A percentile compares a stretch with the other conserved stretches of the same genome.
These are phyloP conservation scores for Tephrocybe sp. DNA, from an alignment of 768 basidiomycete genomes.

Conservation along the genomic window DNA sequence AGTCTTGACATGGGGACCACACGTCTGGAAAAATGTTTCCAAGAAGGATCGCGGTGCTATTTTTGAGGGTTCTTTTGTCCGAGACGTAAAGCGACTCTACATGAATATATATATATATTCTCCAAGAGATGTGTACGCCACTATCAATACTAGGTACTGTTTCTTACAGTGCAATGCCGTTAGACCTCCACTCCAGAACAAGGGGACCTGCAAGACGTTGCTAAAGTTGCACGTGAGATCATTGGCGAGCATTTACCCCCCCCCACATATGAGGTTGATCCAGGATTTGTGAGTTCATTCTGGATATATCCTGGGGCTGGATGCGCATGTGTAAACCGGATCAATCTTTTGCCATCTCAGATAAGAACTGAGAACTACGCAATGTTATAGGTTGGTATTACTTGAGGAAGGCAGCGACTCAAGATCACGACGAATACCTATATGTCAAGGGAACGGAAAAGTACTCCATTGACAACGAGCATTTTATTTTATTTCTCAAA, in stretches of 20 bases:
- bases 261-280: slow-evolving; percentile 14
- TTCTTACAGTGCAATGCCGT: background rate
- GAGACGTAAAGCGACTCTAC: slow-evolving; percentile 35
- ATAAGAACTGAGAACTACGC: background rate
- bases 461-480: slow-evolving; percentile 38
- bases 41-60: slow-evolving; percentile 36
- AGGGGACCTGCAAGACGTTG: slow-evolving; percentile 27
- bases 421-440: slow-evolving; percentile 6
- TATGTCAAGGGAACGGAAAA: slow-evolving; percentile 29
- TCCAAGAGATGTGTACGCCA: slow-evolving; percentile 24
- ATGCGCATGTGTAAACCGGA: slow-evolving; percentile 32
- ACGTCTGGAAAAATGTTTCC: slow-evolving; percentile 36
- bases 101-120: slow-evolving; percentile 31
- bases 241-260: slow-evolving; percentile 26
- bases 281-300: slow-evolving; percentile 33
- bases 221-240: slow-evolving; percentile 27
- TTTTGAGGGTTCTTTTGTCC: slow-evolving; percentile 39
- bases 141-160: background rate
- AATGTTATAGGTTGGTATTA: slow-evolving; percentile 30
- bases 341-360: background rate
- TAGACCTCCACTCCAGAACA: slow-evolving; percentile 14
- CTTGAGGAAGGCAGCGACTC: slow-evolving; percentile 14
- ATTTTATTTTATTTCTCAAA: slow-evolving; percentile 26
- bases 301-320: slow-evolving; percentile 33
- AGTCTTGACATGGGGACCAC: slow-evolving; percentile 39